Percentiles rank a stretch among this genome's conserved stretches.
phyloP scores from a whole-genome alignment of 2,329 filamentous ascomycete species.

The Clarireedia homoeocarpa region DNA sequence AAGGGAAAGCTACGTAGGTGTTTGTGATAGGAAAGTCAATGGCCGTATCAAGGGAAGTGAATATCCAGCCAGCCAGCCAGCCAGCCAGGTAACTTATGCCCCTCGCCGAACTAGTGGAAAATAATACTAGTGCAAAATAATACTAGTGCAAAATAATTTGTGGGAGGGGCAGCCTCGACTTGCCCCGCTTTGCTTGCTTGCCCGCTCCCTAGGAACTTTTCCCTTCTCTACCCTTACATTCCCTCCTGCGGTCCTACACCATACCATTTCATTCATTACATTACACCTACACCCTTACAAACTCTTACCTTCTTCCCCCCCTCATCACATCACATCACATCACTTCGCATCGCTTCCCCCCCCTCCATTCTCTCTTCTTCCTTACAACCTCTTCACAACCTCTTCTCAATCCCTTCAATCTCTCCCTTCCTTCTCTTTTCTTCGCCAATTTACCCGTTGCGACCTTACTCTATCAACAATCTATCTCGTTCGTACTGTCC shows the following conservation, averaged over 20 bases:
- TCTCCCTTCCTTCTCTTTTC: slow-evolving; percentile 1
- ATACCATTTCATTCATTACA: no score
- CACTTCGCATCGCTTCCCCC: background rate
- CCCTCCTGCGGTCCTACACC: slow-evolving; percentile 3
- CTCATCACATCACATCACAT: no score
- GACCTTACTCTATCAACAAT: background rate
- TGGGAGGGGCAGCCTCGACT: slow-evolving; percentile 5
- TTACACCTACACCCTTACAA: no score
- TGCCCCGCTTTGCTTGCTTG: slow-evolving; percentile 8
- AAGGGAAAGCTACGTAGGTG: background rate
- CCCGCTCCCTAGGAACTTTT: no score
- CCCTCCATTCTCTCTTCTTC: background rate
- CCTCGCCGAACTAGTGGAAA: background rate
- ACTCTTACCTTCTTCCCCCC: no score
- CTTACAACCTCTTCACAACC: background rate
- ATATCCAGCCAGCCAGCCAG: background rate
- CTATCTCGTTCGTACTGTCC: slow-evolving; percentile 25
- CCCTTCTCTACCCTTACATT: background rate
- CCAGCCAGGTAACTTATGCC: background rate
- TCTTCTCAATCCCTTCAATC: background rate
- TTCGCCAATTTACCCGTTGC: background rate
- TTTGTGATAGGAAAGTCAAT: no score
- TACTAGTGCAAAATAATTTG: background rate
- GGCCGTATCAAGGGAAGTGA: background rate
- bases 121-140: no score